These are phyloP conservation scores for Hibiscus mutabilis DNA, from an alignment of 345 rosid species.

Conservation along the genomic window DNA sequence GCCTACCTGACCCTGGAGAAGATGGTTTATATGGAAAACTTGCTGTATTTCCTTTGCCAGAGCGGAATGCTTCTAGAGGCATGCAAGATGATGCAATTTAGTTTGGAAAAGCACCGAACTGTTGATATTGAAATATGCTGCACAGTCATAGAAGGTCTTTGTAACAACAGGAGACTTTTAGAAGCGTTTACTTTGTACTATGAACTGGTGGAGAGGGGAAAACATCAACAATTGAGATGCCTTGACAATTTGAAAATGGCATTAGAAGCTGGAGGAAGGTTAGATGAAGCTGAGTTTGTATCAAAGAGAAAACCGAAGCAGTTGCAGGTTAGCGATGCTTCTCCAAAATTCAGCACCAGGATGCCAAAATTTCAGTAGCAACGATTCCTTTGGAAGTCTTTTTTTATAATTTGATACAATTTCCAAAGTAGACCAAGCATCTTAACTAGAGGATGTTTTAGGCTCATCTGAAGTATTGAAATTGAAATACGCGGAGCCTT, in stretches of 20 bases:
- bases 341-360: background rate
- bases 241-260: constrained; percentile 40
- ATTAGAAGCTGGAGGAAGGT: constrained; percentile 48
- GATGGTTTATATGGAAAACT: constrained; percentile 53
- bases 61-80: constrained; percentile 46
- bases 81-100: constrained; percentile 41
- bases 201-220: constrained; percentile 57
- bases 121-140: constrained; percentile 35
- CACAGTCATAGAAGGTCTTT: constrained; percentile 51
- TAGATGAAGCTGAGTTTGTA: no score
- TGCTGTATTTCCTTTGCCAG: constrained; percentile 42
- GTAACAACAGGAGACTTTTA: constrained; percentile 37
- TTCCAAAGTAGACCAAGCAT: background rate
- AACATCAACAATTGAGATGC: constrained; percentile 45
- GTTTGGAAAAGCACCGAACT: constrained; percentile 46
- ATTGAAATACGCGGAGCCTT: background rate
- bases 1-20: constrained; percentile 50
- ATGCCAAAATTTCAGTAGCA: background rate
- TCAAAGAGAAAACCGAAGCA: constrained; percentile 35
- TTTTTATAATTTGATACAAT: background rate
- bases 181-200: constrained; percentile 67
- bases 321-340: background rate
- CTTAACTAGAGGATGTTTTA: background rate
- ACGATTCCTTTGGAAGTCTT: background rate
- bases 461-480: background rate